Evolutionary conservation across 352 stramenopile genomes (phyloP), one percentile per base, ranked within the genome.

Genomic region (Pythium aquatile): DNA sequence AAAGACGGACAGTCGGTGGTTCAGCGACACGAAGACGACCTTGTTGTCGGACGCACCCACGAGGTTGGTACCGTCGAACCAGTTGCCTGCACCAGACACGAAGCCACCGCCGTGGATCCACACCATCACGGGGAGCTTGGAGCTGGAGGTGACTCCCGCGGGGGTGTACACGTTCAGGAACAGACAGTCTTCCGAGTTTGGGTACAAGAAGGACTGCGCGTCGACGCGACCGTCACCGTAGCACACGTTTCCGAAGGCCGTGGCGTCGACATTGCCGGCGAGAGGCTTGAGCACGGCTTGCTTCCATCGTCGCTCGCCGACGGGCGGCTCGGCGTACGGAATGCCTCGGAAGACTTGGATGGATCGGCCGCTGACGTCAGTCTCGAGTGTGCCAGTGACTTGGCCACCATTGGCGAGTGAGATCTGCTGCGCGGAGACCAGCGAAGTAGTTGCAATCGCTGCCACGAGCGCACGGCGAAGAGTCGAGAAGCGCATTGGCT

Each of bases 141-240:
- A 65, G 7, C 52, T 55, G 0, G 33, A 30, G 0, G 74, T 69
- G 9, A 68, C 54, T 9, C 24, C 26, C 6, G 57, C 70, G 8
- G 74, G 74, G 2, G 68, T 58, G 65, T 69, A 78, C 14, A 78
- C 70, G 42, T 81, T 71, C 13, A 81, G 53, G 55, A 73, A 81
- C 37, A 81, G 32, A n/a, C 74, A 81, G 53, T 81, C 70, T 39
- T 81, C 74, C 0, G 57, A 66, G 8, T 30, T 13, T 5, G 53
- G 40, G 53, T 53, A 58, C 30, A 17, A 26, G 30, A 44, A 35
- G 8, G 54, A 56, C 29, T 42, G 53, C 13, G 53, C 9, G 28
- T 67, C 61, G 3, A 59, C 17, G 3, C 40, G 42, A n/a, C 32
- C n/a, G 46, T 67, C 33, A n/a, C 44, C 46, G 10, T 52, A 62